These are phyloP conservation scores for Chalciporus pseudorubinellus DNA, from an alignment of 768 basidiomycete genomes.

Conservation along the genomic window DNA sequence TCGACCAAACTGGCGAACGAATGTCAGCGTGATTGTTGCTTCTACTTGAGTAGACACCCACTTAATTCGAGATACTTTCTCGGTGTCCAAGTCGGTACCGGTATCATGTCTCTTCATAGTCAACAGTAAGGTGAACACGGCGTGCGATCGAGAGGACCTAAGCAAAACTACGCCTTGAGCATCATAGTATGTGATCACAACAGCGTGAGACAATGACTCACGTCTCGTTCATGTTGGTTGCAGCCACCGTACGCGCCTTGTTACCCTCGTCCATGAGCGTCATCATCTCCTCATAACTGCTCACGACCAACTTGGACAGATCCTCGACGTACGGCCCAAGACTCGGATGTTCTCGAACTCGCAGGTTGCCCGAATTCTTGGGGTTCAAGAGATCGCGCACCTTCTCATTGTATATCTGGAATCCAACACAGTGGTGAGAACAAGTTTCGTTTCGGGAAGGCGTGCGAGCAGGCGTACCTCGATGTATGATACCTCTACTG, in stretches of 20 bases:
- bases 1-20: conserved; percentile 73
- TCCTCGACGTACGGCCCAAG: conserved; percentile 98
- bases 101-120: conserved; percentile 89
- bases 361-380: conserved; percentile 92
- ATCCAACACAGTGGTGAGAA: not conserved
- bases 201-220: conserved; percentile 37
- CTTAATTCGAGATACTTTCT: conserved; percentile 99
- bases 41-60: conserved; percentile 30
- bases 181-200: not conserved
- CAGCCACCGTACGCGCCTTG: conserved; percentile 96
- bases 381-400: conserved; percentile 97
- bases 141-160: conserved; percentile 95
- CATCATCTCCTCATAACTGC: conserved; percentile 95
- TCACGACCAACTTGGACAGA: conserved; percentile 89
- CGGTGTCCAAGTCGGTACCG: conserved; percentile 85
- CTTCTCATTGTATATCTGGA: conserved; percentile 94
- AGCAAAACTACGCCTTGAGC: conserved; percentile 10
- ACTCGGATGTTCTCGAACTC: conserved; percentile 96
- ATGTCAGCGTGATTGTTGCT: conserved; percentile 8
- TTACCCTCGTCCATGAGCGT: conserved; percentile 99
- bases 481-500: conserved; percentile 98
- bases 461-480: conserved; percentile 52
- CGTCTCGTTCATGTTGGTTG: conserved; percentile 99
- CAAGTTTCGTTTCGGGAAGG: not conserved
- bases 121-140: conserved; percentile 93